Percentiles rank a stretch among this genome's conserved stretches.
Evolutionary conservation across 202 grass and related monocot species (phyloP).

Genomic region (Musa balbisiana): DNA sequence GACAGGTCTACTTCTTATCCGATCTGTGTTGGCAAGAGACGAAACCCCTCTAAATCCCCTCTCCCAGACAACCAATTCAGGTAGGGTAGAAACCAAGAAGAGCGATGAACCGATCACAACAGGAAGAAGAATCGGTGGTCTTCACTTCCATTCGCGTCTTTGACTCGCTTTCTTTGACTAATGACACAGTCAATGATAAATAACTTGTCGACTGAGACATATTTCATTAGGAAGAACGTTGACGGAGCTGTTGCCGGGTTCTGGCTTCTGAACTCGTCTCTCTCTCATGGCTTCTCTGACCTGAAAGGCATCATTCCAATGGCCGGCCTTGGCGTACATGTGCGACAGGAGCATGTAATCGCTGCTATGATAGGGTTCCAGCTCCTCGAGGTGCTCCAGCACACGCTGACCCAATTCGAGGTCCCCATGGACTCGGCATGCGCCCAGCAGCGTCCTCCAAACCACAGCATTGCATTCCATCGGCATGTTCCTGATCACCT

Average conservation of each 20-base stretch:
- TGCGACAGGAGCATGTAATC: conserved; percentile 26
- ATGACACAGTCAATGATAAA: no score
- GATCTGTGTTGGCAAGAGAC: no score
- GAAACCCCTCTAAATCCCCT: no score
- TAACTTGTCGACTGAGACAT: no score
- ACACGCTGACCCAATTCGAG: conserved; percentile 13
- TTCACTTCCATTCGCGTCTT: no score
- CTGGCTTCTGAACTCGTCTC: conserved; percentile 9
- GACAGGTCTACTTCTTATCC: no score
- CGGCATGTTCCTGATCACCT: conserved; percentile 17
- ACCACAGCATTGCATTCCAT: conserved; percentile 22
- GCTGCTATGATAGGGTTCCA: conserved; percentile 24
- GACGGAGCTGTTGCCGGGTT: conserved; percentile 16
- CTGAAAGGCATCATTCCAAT: conserved; percentile 21
- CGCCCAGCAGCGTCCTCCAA: conserved; percentile 24
- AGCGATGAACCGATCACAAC: no score
- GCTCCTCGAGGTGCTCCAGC: conserved; percentile 5
- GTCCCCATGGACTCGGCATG: conserved; percentile 16
- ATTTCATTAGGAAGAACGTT: neutral
- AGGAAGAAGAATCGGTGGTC: no score
- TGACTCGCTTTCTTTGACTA: no score
- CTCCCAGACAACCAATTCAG: no score
- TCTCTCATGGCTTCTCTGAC: conserved; percentile 19
- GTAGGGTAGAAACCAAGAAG: no score
- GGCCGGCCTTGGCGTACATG: conserved; percentile 7